Percentiles rank a stretch among this genome's conserved stretches.
Conservation (phyloP, 2,329 filamentous ascomycete species). For the Ophiosphaerella herpotricha region DNA sequence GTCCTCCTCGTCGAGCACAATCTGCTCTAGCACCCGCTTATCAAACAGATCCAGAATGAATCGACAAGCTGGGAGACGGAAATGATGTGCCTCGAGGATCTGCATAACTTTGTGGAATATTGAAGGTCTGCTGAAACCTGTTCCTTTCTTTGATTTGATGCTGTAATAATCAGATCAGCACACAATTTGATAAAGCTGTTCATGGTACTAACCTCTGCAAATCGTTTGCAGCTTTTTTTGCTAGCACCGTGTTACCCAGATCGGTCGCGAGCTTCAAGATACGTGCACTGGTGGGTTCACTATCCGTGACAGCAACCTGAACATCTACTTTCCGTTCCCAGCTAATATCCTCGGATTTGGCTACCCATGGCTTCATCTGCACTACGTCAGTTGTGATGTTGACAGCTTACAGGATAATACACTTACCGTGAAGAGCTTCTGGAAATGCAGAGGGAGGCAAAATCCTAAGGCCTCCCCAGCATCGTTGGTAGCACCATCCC, state of each 20-base stretch:
- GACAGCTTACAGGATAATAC: not conserved
- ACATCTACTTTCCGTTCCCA: conserved; percentile 45
- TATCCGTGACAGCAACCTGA: conserved; percentile 64
- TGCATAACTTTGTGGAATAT: conserved; percentile 86
- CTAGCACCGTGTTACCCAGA: conserved; percentile 89
- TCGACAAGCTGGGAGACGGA: conserved; percentile 81
- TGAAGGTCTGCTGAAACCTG: conserved; percentile 73
- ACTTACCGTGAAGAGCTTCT: conserved; percentile 73
- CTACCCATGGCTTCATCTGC: conserved; percentile 47
- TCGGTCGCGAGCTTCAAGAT: conserved; percentile 86
- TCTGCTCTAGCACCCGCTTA: conserved; percentile 79
- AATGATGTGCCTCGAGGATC: conserved; percentile 86
- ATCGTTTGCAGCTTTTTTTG: conserved; percentile 83
- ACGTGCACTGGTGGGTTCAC: conserved; percentile 68
- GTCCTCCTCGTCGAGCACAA: conserved; percentile 77
- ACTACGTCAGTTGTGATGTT: conserved; percentile 17
- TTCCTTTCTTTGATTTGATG: conserved; percentile 74
- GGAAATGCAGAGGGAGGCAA: conserved; percentile 80
- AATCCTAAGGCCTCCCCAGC: conserved; percentile 84
- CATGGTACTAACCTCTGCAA: conserved; percentile 61
- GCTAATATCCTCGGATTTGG: conserved; percentile 33
- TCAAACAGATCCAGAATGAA: conserved; percentile 96
- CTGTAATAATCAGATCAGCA: conserved; percentile 49
- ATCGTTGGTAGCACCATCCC: conserved; percentile 87
- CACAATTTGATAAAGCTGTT: not conserved